A percentile compares a stretch with the other conserved stretches of the same genome.
These are phyloP conservation scores for Cynara cardunculus DNA, from an alignment of 129 eudicot species.

Conservation along the genomic window DNA sequence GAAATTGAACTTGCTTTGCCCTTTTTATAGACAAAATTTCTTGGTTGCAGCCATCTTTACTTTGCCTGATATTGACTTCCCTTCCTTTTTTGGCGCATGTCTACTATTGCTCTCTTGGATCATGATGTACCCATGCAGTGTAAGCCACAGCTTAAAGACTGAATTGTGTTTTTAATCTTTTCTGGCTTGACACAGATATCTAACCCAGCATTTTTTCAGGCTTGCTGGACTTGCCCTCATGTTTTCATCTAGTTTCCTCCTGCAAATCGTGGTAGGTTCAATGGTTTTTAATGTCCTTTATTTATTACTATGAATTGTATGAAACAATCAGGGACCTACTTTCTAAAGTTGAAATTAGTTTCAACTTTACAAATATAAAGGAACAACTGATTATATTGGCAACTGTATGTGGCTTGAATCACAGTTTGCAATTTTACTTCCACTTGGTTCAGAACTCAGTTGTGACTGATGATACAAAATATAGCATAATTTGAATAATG, in stretches of 20 bases:
- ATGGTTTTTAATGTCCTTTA: background rate
- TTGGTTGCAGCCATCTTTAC: slow-evolving; percentile 2
- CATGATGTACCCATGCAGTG: slow-evolving; percentile 31
- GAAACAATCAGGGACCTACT: background rate
- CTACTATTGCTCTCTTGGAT: slow-evolving; percentile 23
- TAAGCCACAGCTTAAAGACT: slow-evolving; percentile 14
- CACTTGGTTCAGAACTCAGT: background rate
- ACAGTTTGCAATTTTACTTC: background rate
- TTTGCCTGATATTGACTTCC: slow-evolving; percentile 11
- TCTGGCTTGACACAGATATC: background rate
- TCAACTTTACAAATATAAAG: background rate
- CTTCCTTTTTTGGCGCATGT: slow-evolving; percentile 26
- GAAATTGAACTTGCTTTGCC: background rate
- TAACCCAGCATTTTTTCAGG: slow-evolving; percentile 35
- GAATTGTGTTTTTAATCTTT: background rate
- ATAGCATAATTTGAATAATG: background rate
- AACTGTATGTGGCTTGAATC: background rate
- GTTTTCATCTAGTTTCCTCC: slow-evolving; percentile 85
- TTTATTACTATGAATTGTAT: background rate
- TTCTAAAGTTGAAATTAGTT: background rate
- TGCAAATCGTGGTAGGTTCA: slow-evolving; percentile 73
- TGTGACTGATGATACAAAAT: background rate
- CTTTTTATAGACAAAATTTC: background rate
- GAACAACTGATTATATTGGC: background rate
- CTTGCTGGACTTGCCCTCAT: slow-evolving; percentile 97